A percentile compares a stretch with the other conserved stretches of the same genome.
Conservation (phyloP, 139 green algal species). For the Yamagishiella unicocca region DNA sequence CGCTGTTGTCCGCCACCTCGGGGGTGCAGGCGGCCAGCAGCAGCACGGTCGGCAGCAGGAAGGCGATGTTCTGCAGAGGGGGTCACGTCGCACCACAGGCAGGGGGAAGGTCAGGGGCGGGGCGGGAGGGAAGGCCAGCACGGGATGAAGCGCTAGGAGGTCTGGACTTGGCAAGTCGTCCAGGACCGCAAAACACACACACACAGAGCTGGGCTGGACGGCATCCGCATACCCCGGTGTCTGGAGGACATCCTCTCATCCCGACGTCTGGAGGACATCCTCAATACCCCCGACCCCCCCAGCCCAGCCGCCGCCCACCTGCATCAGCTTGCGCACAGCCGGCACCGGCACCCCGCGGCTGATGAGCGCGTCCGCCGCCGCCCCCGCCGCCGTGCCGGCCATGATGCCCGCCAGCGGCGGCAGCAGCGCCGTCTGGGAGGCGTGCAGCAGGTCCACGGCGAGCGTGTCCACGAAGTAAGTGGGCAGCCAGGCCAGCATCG, state of each 20-base stretch:
- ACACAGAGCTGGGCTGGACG: too few relatives aligned
- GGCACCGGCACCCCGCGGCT: constrained; percentile 70
- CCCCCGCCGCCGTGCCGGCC: constrained; percentile 70
- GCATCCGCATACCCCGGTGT: too few relatives aligned
- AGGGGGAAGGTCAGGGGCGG: too few relatives aligned
- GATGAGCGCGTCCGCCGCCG: constrained; percentile 84
- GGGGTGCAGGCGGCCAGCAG: constrained; percentile 71
- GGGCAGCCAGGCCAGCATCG: constrained; percentile 97
- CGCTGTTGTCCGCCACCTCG: constrained; percentile 42
- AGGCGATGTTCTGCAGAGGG: constrained; percentile 78
- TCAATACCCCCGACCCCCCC: background rate
- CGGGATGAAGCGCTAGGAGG: too few relatives aligned
- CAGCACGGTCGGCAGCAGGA: constrained; percentile 86
- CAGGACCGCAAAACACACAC: too few relatives aligned
- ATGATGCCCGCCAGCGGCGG: constrained; percentile 86
- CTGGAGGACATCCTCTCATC: too few relatives aligned
- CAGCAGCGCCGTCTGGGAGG: constrained; percentile 84
- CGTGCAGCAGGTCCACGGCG: constrained; percentile 82
- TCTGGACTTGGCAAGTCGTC: too few relatives aligned
- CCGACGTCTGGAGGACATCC: too few relatives aligned
- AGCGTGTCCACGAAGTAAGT: constrained; percentile 94
- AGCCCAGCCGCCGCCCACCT: background rate
- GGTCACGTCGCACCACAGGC: too few relatives aligned
- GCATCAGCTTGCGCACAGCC: constrained; percentile 87
- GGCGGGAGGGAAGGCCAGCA: too few relatives aligned